Evolutionary conservation across 2,329 filamentous ascomycete genomes (phyloP).

Genomic region (Penicillium sp.): DNA sequence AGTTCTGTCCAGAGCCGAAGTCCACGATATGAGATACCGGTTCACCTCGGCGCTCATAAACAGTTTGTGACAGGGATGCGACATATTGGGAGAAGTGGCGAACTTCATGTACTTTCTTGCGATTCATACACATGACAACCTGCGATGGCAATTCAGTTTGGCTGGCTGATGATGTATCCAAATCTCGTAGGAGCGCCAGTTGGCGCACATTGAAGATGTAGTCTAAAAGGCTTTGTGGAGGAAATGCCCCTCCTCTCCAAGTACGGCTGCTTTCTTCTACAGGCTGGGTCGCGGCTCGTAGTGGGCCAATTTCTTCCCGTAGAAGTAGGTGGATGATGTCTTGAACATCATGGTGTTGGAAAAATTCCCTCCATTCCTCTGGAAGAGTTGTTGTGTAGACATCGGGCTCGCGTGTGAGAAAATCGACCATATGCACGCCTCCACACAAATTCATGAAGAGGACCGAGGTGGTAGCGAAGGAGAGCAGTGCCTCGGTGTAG

Average conservation of each 20-base stretch:
- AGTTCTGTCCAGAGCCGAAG: constrained; percentile 96
- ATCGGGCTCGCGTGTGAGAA: constrained; percentile 82
- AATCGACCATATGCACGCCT: constrained; percentile 95
- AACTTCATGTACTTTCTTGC: constrained; percentile 97
- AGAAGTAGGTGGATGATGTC: constrained; percentile 78
- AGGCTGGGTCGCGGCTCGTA: constrained; percentile 23
- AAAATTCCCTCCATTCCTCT: constrained; percentile 77
- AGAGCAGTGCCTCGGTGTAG: constrained; percentile 76
- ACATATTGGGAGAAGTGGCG: constrained; percentile 84
- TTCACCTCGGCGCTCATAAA: constrained; percentile 49
- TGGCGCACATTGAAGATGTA: constrained; percentile 73
- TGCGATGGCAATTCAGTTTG: constrained; percentile 62
- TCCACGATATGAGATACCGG: constrained; percentile 84
- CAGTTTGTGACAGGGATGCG: constrained; percentile 62
- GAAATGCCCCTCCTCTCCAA: constrained; percentile 48
- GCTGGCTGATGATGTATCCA: background rate
- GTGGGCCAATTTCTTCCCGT: constrained; percentile 66
- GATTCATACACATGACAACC: constrained; percentile 89
- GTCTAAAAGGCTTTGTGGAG: constrained; percentile 61
- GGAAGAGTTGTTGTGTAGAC: constrained; percentile 79
- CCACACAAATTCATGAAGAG: constrained; percentile 89
- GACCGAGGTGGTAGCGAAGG: constrained; percentile 72
- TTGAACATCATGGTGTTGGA: constrained; percentile 70
- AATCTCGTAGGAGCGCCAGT: constrained; percentile 64
- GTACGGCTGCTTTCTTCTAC: constrained; percentile 16